Percentiles rank a stretch among this genome's conserved stretches.
Evolutionary conservation across 225 moss, liverwort and hornwort species (phyloP).

Genomic region (Antitrichia curtipendula): DNA sequence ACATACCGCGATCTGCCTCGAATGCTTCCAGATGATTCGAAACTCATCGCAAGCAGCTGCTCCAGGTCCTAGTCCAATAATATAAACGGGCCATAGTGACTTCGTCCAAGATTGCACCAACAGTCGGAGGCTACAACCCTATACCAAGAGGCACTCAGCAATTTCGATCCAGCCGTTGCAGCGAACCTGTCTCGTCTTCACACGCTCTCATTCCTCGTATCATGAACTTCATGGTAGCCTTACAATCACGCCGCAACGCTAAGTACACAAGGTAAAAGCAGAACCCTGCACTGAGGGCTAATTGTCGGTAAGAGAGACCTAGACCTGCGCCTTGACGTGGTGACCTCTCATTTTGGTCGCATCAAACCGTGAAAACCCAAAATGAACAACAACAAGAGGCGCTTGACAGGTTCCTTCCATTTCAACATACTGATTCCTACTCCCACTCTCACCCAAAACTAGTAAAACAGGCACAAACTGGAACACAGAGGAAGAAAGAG

Average conservation of each 20-base stretch:
- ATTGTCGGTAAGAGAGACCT: background rate
- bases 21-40: background rate
- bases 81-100: background rate
- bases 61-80: background rate
- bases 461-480: background rate
- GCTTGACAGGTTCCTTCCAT: background rate
- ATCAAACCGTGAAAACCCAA: background rate
- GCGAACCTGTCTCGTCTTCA: background rate
- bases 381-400: background rate
- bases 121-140: background rate
- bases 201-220: background rate
- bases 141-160: background rate
- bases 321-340: background rate
- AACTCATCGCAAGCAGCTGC: background rate
- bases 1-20: background rate
- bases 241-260: background rate
- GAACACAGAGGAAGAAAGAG: background rate
- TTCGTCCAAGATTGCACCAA: background rate
- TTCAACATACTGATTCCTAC: background rate
- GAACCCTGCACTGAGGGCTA: background rate
- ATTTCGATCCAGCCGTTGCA: background rate
- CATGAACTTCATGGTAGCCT: background rate
- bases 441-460: background rate
- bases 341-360: background rate
- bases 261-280: background rate